phyloP scores from a whole-genome alignment of 2,329 filamentous ascomycete genomes.

The Microcyclospora pomicola region DNA sequence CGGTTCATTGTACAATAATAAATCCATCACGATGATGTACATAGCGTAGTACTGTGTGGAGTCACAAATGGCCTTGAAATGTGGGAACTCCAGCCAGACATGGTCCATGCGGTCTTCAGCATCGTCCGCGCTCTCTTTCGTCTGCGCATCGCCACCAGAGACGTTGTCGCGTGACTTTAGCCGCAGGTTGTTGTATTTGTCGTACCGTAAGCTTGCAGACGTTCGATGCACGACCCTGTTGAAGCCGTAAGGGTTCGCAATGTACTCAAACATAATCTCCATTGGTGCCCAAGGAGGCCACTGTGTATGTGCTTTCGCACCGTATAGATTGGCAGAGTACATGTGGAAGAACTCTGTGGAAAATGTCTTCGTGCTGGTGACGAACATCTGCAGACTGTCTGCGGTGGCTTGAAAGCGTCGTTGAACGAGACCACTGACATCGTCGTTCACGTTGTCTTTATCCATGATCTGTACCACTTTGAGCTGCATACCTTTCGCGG shows the following conservation, averaged over 20 bases:
- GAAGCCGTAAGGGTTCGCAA: conserved; percentile 91
- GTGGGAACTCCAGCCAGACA: conserved; percentile 91
- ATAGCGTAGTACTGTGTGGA: conserved; percentile 95
- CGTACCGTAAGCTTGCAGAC: conserved; percentile 82
- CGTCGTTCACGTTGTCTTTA: conserved; percentile 79
- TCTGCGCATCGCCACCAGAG: conserved; percentile 42
- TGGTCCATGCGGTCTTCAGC: conserved; percentile 72
- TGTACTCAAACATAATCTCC: conserved; percentile 96
- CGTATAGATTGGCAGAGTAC: conserved; percentile 90
- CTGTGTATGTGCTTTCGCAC: conserved; percentile 64
- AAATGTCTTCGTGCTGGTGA: conserved; percentile 87
- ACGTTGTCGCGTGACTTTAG: conserved; percentile 96
- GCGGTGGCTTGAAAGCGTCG: conserved; percentile 86
- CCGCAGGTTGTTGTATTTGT: conserved; percentile 95
- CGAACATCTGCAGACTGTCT: conserved; percentile 97
- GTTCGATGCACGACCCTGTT: conserved; percentile 94
- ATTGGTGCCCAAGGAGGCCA: conserved; percentile 99
- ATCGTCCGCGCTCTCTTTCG: conserved; percentile 28
- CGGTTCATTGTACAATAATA: conserved; percentile 91
- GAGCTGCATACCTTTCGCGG: conserved; percentile 93
- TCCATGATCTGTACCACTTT: conserved; percentile 98
- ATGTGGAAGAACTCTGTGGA: conserved; percentile 71
- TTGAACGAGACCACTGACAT: conserved; percentile 89
- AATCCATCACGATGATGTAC: conserved; percentile 93
- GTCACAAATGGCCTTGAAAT: conserved; percentile 87